Percentiles rank a stretch among this genome's conserved stretches.
phyloP scores from a whole-genome alignment of 2,329 filamentous ascomycete species.

The Pyricularia pennisetigena region DNA sequence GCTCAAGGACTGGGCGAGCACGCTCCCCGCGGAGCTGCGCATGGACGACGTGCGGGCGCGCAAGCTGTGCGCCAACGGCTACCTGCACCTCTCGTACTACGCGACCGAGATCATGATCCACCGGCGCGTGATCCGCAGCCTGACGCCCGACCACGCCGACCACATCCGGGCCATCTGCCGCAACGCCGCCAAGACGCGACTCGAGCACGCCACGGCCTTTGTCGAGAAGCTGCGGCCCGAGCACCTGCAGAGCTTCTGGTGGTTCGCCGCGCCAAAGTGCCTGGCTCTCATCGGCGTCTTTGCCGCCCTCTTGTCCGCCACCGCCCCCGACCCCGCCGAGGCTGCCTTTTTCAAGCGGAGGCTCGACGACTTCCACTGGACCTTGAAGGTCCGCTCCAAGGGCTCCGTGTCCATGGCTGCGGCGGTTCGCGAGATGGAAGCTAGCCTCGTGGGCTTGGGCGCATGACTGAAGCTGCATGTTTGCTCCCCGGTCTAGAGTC shows the following conservation, averaged over 20 bases:
- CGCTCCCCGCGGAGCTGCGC: slow-evolving; percentile 12
- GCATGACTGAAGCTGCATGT: slow-evolving; percentile 3
- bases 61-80: slow-evolving; percentile 25
- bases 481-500: too few species aligned
- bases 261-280: slow-evolving; percentile 31
- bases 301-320: slow-evolving; percentile 29
- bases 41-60: slow-evolving; percentile 15
- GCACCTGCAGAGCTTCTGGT: slow-evolving; percentile 35
- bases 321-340: slow-evolving; percentile 24
- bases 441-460: slow-evolving; percentile 11
- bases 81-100: slow-evolving; percentile 39
- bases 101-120: slow-evolving; percentile 41
- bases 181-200: slow-evolving; percentile 26
- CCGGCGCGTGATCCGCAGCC: slow-evolving; percentile 35
- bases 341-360: slow-evolving; percentile 27
- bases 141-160: slow-evolving; percentile 20
- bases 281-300: slow-evolving; percentile 31
- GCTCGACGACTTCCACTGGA: slow-evolving; percentile 30
- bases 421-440: slow-evolving; percentile 26
- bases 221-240: slow-evolving; percentile 31
- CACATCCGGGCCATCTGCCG: slow-evolving; percentile 22
- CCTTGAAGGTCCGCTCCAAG: slow-evolving; percentile 27
- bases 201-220: slow-evolving; percentile 28
- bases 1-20: slow-evolving; percentile 14
- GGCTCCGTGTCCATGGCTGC: slow-evolving; percentile 27